Evolutionary conservation across 192 early-diverging fungal species (phyloP).

Genomic region (Pilobolus umbonatus): DNA sequence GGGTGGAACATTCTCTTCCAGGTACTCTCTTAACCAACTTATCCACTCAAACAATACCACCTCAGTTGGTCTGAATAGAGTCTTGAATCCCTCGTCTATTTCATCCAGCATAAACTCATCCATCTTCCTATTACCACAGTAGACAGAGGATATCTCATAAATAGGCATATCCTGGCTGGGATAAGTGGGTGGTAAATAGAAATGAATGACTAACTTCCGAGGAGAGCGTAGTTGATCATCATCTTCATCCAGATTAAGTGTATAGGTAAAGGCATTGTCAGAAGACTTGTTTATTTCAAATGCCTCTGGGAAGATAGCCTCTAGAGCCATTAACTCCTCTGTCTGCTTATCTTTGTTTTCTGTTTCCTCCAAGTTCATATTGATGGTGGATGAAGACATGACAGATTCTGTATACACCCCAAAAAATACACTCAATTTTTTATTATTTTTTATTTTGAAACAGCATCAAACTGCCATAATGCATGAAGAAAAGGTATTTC

Average conservation of each 20-base stretch:
- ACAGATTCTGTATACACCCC: too few relatives aligned
- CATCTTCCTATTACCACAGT: conserved; percentile 48
- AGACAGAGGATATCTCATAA: conserved; percentile 48
- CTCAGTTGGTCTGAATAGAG: conserved; percentile 52
- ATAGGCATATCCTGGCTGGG: conserved; percentile 40
- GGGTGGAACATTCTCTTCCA: conserved; percentile 30
- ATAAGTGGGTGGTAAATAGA: conserved; percentile 46
- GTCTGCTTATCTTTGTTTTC: conserved; percentile 2
- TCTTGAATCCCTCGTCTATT: conserved; percentile 44
- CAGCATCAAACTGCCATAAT: too few relatives aligned
- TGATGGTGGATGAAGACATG: too few relatives aligned
- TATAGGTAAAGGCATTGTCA: conserved; percentile 11
- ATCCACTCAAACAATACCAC: conserved; percentile 72
- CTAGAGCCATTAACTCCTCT: conserved; percentile 14
- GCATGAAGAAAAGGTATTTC: too few relatives aligned
- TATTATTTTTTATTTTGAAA: too few relatives aligned
- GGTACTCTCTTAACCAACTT: conserved; percentile 45
- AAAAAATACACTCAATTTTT: too few relatives aligned
- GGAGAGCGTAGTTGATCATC: conserved; percentile 7
- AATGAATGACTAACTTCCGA: conserved; percentile 17
- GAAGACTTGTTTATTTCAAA: conserved; percentile 1
- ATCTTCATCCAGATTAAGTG: conserved; percentile 29
- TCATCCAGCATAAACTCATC: conserved; percentile 32
- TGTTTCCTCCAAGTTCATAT: neutral
- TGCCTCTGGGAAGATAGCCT: conserved; percentile 12